Percentiles rank a stretch among this genome's conserved stretches.
Conservation (phyloP, 31 red algal species). For the Endocladia muricata region DNA sequence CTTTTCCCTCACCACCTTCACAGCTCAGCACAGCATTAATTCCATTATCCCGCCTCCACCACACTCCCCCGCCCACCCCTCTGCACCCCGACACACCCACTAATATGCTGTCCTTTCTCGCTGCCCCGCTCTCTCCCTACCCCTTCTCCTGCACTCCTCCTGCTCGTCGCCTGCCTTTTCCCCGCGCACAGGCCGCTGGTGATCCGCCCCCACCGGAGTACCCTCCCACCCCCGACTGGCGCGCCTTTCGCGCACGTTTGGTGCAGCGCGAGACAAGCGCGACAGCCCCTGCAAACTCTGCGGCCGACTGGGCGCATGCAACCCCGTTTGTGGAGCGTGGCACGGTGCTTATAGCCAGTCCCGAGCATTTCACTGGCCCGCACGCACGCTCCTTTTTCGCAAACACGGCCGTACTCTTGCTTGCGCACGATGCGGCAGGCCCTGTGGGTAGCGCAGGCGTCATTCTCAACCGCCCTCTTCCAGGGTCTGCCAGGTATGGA, state of each 20-base stretch:
- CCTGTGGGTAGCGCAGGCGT: constrained; percentile 9
- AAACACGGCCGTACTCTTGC: constrained; percentile 12
- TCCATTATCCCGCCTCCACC: too few species aligned
- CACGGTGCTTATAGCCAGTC: constrained; percentile 14
- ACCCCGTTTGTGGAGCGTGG: constrained; percentile 5
- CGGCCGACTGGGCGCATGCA: neutral
- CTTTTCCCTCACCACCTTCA: too few species aligned
- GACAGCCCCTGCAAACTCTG: neutral
- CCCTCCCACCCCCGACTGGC: constrained; percentile 17
- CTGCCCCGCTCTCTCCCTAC: too few species aligned
- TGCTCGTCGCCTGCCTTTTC: too few species aligned
- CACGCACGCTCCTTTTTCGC: constrained; percentile 31
- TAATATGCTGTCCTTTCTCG: too few species aligned
- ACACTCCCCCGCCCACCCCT: too few species aligned
- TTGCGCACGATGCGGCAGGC: neutral
- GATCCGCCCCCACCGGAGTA: too few species aligned
- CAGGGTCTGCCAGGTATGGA: too few species aligned
- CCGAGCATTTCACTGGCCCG: constrained; percentile 11
- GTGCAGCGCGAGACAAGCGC: neutral
- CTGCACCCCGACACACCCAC: too few species aligned
- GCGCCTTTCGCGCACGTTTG: constrained; percentile 7
- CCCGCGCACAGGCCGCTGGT: too few species aligned
- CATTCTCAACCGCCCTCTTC: constrained; percentile 24
- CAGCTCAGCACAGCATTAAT: too few species aligned
- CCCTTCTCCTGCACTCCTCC: too few species aligned